These are phyloP conservation scores for Blakeslea trispora DNA, from an alignment of 371 early-diverging fungal genomes.

Conservation along the genomic window DNA sequence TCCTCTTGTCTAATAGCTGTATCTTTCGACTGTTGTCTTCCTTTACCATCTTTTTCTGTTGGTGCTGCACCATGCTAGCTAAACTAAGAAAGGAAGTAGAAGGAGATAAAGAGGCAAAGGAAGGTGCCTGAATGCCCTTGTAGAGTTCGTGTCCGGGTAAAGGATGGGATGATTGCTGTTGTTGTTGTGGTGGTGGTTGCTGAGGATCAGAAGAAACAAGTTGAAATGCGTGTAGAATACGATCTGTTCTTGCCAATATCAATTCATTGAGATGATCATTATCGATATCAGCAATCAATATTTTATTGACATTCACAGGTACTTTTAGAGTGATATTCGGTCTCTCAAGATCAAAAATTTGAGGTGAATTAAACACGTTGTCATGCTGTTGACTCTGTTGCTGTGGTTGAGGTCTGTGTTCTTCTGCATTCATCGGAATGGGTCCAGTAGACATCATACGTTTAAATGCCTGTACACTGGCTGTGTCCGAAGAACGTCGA, in stretches of 20 bases:
- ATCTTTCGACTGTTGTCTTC: constrained; percentile 16
- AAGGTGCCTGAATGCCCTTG: constrained; percentile 22
- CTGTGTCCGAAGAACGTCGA: constrained; percentile 44
- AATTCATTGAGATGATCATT: constrained; percentile 77
- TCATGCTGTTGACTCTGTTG: constrained; percentile 3
- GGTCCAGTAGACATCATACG: constrained; percentile 31
- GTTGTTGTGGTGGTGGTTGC: too few relatives aligned
- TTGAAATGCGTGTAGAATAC: constrained; percentile 74
- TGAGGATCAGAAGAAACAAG: constrained; percentile 25
- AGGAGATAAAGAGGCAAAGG: constrained; percentile 19
- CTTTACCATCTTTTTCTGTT: neutral
- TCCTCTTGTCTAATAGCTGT: constrained; percentile 48
- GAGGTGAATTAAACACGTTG: neutral
- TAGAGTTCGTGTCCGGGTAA: too few relatives aligned
- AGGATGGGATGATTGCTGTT: too few relatives aligned
- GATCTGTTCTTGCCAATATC: constrained; percentile 79
- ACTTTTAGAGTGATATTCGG: constrained; percentile 73
- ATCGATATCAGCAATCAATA: constrained; percentile 77
- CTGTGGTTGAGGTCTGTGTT: neutral
- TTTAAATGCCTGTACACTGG: constrained; percentile 41
- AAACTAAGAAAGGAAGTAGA: constrained; percentile 20
- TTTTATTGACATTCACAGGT: constrained; percentile 79
- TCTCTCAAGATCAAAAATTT: constrained; percentile 49
- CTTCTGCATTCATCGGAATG: neutral
- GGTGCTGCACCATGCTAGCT: neutral